Evolutionary conservation across 176 grass and related monocot genomes (phyloP).

Genomic region (Juncus effusus): DNA sequence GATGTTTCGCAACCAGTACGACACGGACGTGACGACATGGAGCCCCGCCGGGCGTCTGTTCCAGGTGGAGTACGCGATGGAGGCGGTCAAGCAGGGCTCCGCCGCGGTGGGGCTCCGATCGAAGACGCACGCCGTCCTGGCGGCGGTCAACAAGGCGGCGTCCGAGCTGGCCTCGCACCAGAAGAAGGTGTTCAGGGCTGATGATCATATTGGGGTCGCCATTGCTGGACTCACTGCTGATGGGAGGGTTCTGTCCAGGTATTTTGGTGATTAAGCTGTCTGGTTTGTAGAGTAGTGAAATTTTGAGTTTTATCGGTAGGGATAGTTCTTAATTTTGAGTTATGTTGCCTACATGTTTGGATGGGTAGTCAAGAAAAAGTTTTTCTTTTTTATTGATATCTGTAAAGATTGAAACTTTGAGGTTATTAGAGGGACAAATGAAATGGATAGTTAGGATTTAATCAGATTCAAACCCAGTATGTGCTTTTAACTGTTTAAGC

Average conservation of each 20-base stretch:
- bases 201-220: constrained; percentile 81
- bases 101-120: constrained; percentile 86
- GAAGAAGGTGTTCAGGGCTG: constrained; percentile 80
- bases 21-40: constrained; percentile 94
- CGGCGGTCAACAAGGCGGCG: constrained; percentile 72
- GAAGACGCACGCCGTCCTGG: constrained; percentile 55
- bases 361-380: no score
- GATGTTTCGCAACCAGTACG: constrained; percentile 94
- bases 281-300: no score
- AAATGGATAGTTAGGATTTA: no score
- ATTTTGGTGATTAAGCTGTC: no score
- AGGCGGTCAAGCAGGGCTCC: constrained; percentile 98
- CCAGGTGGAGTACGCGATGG: constrained; percentile 99
- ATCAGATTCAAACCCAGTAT: no score
- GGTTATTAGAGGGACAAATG: no score
- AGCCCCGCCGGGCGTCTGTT: constrained; percentile 86
- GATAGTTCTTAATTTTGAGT: no score
- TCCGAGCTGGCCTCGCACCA: constrained; percentile 91
- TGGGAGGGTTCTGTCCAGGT: constrained; percentile 67
- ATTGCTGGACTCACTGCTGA: constrained; percentile 88
- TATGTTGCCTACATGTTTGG: no score
- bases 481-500: no score
- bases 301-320: no score
- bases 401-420: no score
- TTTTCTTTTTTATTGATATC: no score